Conservation (phyloP, 495 filamentous ascomycete species). For the Neurospora africana region DNA sequence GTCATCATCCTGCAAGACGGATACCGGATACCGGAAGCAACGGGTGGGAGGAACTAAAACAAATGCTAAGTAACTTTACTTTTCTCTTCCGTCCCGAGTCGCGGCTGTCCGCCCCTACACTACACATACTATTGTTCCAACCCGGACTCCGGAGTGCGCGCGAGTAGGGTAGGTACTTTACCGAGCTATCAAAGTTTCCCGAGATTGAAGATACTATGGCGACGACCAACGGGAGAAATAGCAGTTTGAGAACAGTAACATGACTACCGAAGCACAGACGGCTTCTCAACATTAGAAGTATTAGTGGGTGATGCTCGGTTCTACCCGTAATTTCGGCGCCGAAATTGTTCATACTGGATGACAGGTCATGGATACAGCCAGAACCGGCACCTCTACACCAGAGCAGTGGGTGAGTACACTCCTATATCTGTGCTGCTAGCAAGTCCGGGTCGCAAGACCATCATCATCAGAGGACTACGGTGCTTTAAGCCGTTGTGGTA, state of each 20-base stretch:
- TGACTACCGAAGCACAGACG: background rate
- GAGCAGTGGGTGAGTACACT: background rate
- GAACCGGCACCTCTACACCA: too few relatives aligned
- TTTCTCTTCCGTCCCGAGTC: background rate
- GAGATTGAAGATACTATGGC: background rate
- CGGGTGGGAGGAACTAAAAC: background rate
- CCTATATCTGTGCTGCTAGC: too few relatives aligned
- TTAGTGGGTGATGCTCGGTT: background rate
- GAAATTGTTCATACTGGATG: background rate
- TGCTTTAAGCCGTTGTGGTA: too few relatives aligned
- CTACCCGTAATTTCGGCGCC: background rate
- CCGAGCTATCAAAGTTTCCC: background rate
- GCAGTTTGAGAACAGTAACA: background rate
- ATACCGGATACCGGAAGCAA: background rate
- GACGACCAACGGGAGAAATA: background rate
- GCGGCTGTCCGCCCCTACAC: background rate
- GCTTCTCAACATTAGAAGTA: background rate
- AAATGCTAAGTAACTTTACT: background rate
- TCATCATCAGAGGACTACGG: too few relatives aligned
- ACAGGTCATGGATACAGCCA: background rate
- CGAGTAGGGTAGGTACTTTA: background rate
- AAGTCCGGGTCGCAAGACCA: too few relatives aligned
- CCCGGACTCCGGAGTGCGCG: background rate
- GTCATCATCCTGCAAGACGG: background rate
- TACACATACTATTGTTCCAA: background rate